Evolutionary conservation across 139 green algal species (phyloP).

Genomic region (Ostreobium quekettii): DNA sequence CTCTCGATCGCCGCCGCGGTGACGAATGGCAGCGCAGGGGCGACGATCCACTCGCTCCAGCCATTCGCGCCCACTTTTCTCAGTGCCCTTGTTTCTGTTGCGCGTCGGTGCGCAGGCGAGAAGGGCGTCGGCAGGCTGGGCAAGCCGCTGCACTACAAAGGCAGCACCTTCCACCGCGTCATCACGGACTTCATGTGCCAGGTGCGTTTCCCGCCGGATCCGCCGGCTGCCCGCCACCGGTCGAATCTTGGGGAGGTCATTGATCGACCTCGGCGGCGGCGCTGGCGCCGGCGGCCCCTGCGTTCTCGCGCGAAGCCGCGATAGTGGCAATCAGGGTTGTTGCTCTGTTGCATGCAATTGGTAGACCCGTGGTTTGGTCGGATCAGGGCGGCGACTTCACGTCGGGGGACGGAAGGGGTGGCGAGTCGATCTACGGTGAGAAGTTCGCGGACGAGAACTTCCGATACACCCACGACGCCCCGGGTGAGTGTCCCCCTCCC

Average conservation of each 20-base stretch:
- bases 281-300: too few species aligned
- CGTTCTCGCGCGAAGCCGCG: too few species aligned
- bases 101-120: slow-evolving; percentile 46
- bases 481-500: too few species aligned
- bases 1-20: not conserved
- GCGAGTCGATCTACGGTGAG: slow-evolving; percentile 76
- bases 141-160: slow-evolving; percentile 81
- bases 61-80: not conserved
- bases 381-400: slow-evolving; percentile 86
- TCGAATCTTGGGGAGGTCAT: too few species aligned
- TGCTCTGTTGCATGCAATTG: too few species aligned
- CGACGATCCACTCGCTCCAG: not conserved
- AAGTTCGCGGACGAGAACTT: slow-evolving; percentile 81
- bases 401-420: slow-evolving; percentile 59
- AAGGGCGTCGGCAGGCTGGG: slow-evolving; percentile 63
- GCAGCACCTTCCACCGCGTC: slow-evolving; percentile 62
- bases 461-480: slow-evolving; percentile 61
- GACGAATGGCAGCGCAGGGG: too few species aligned
- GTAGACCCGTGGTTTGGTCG: too few species aligned
- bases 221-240: too few species aligned
- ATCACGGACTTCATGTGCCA: slow-evolving; percentile 78
- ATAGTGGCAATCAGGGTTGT: too few species aligned
- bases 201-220: slow-evolving; percentile 11
- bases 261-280: too few species aligned
- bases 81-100: slow-evolving; percentile 15